These are phyloP conservation scores for Scleroderma citrinum DNA, from an alignment of 768 basidiomycete genomes.

Conservation along the genomic window DNA sequence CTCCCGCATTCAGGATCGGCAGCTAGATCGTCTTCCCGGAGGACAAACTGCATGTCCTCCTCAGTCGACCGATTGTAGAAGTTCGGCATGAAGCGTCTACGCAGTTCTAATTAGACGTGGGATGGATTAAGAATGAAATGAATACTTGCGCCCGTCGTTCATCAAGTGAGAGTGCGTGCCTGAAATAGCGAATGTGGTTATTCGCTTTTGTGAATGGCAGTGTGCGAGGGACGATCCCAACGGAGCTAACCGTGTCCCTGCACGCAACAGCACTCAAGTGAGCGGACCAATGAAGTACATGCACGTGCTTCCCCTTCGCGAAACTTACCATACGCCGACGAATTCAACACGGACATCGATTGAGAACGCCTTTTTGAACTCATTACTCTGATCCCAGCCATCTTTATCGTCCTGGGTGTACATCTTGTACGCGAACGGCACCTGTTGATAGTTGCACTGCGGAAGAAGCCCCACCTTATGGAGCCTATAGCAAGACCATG, in stretches of 20 bases:
- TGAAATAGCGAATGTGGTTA: constrained; percentile 54
- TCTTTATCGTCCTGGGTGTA: constrained; percentile 49
- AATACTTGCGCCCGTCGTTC: constrained; percentile 36
- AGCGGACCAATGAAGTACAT: background rate
- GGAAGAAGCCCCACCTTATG: constrained; percentile 72
- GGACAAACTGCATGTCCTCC: constrained; percentile 37
- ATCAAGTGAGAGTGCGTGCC: constrained; percentile 67
- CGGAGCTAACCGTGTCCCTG: constrained; percentile 70
- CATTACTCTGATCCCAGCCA: constrained; percentile 59
- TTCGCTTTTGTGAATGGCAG: constrained; percentile 65
- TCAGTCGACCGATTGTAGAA: constrained; percentile 37
- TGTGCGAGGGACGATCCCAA: constrained; percentile 56
- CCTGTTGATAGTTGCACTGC: constrained; percentile 63
- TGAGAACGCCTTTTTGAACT: constrained; percentile 71
- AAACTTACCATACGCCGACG: constrained; percentile 63
- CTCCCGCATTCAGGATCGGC: too few species aligned
- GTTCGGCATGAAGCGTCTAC: constrained; percentile 28
- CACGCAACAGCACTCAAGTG: constrained; percentile 4
- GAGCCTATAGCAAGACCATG: constrained; percentile 32
- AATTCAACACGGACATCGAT: constrained; percentile 72
- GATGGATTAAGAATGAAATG: too few species aligned
- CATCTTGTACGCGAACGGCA: constrained; percentile 69
- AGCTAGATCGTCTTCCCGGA: constrained; percentile 45
- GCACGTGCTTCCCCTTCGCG: background rate
- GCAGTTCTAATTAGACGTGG: too few species aligned